phyloP scores from a whole-genome alignment of 1,284 basidiomycete genomes.

The Ganoderma lucidum region DNA sequence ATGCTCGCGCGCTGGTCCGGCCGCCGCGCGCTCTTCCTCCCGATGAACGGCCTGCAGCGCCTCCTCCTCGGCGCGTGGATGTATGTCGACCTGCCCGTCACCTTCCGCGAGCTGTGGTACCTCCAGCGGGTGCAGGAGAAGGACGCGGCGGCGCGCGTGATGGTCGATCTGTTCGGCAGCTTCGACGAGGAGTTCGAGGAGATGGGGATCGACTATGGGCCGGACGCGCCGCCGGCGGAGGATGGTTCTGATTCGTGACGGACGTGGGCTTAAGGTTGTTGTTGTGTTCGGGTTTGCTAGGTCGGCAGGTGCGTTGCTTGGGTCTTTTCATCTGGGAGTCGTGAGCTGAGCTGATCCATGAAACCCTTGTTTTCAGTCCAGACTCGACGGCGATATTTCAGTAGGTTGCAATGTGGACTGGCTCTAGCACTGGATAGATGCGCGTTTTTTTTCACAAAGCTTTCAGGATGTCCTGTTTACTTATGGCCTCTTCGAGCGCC shows the following conservation, averaged over 20 bases:
- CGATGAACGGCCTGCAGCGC: constrained; percentile 16
- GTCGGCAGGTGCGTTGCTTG: neutral
- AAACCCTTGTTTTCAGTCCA: neutral
- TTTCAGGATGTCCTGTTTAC: neutral
- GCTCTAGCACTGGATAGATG: neutral
- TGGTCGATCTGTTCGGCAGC: neutral
- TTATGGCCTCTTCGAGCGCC: neutral
- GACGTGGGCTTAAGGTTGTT: neutral
- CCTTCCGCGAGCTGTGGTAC: neutral
- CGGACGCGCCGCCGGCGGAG: neutral
- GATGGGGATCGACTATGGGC: constrained; percentile 1
- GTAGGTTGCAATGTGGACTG: neutral
- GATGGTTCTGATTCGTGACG: neutral
- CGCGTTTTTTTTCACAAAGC: neutral
- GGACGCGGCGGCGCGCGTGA: neutral
- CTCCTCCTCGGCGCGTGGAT: constrained; percentile 3
- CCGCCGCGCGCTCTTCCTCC: constrained; percentile 11
- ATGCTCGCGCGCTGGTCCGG: constrained; percentile 13
- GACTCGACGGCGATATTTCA: neutral
- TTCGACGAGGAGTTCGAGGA: constrained; percentile 4
- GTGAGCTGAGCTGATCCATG: neutral
- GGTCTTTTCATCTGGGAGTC: neutral
- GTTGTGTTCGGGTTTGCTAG: neutral
- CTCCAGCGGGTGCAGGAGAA: neutral
- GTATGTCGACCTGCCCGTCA: neutral